Percentiles rank a stretch among this genome's conserved stretches.
Conservation (phyloP, 164 flowering plant genomes). For the Liquidambar formosana region DNA sequence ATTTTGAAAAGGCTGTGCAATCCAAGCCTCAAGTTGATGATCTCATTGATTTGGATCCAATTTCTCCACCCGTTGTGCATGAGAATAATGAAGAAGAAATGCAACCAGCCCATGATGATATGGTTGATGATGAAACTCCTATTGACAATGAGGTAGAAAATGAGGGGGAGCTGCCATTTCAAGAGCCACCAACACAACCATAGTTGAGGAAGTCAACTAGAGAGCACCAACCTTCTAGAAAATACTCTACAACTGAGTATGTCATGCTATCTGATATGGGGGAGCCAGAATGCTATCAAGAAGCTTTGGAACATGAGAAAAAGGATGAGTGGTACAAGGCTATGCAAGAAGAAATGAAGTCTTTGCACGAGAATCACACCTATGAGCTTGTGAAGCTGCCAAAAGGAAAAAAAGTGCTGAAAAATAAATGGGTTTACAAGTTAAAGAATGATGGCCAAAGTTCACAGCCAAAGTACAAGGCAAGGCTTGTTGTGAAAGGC, state of each 20-base stretch:
- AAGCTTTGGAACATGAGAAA: neutral
- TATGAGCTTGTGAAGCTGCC: conserved; percentile 23
- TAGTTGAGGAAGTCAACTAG: conserved; percentile 1
- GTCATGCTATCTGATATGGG: conserved; percentile 16
- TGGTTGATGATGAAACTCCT: no score
- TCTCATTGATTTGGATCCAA: no score
- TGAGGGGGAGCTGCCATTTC: neutral
- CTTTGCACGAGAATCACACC: conserved; percentile 24
- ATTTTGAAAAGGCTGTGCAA: no score
- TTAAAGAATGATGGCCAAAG: conserved; percentile 12
- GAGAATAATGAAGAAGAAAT: no score
- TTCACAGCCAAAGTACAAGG: conserved; percentile 14
- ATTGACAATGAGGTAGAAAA: no score
- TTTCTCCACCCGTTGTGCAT: no score
- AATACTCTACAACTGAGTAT: conserved; percentile 8
- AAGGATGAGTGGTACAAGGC: conserved; percentile 19
- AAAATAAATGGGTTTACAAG: conserved; percentile 23
- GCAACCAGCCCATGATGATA: no score
- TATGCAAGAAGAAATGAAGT: conserved; percentile 29
- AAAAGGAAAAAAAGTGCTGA: conserved; percentile 15
- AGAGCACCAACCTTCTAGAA: neutral
- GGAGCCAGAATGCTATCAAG: conserved; percentile 18
- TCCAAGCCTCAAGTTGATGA: no score
- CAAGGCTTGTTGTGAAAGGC: conserved; percentile 17
- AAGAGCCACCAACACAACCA: neutral